phyloP scores from a whole-genome alignment of 176 grass and related monocot species.

The Microstegium vimineum region DNA sequence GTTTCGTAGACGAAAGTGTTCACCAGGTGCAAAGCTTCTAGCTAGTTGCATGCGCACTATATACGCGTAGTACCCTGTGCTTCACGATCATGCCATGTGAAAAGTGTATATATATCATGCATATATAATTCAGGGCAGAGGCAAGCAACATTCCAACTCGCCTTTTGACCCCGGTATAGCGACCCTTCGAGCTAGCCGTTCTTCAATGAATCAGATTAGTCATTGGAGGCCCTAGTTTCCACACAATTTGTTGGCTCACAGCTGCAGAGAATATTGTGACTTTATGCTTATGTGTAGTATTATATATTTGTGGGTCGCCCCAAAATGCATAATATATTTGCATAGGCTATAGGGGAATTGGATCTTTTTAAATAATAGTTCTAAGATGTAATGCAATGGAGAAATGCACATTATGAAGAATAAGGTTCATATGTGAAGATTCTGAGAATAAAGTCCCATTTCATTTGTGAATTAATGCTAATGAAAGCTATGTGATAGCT shows the following conservation, averaged over 20 bases:
- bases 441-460: conserved; percentile 7
- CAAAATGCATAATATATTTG: background rate
- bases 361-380: conserved; percentile 13
- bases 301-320: conserved; percentile 2
- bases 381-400: background rate
- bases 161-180: conserved; percentile 43
- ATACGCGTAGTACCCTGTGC: conserved; percentile 9
- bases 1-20: conserved; percentile 27
- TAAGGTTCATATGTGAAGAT: background rate
- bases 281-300: conserved; percentile 32
- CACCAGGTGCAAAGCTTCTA: conserved; percentile 15
- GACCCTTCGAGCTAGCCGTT: conserved; percentile 28
- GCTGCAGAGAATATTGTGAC: conserved; percentile 29
- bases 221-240: conserved; percentile 19
- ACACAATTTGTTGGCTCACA: conserved; percentile 47
- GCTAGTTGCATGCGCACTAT: conserved; percentile 21
- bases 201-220: conserved; percentile 33
- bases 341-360: background rate
- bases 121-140: conserved; percentile 12
- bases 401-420: background rate
- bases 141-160: background rate
- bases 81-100: conserved; percentile 22
- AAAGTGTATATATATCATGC: conserved; percentile 25
- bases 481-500: background rate
- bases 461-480: background rate